Evolutionary conservation across 164 flowering plant genomes (phyloP), one percentile per base, ranked within the genome.

Genomic region (Tetracentron sinense): DNA sequence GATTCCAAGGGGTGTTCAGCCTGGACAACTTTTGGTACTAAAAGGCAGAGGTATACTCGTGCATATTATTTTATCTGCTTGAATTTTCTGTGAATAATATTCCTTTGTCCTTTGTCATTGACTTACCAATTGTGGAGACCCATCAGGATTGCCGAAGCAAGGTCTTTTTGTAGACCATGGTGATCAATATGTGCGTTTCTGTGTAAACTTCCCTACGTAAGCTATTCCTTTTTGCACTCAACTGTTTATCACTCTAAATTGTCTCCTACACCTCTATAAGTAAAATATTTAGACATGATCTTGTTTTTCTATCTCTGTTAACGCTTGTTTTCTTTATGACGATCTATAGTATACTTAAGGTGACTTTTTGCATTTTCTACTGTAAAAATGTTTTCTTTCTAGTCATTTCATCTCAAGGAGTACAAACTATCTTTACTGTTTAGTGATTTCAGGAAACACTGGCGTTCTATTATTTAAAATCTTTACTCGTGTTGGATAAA

Each of bases 1-100:
- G 98, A 87, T 94, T 71, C 97, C 97, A 29, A 87, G 82, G 69
- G 95, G 96, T 26, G 95, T 85, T 76, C 98, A 90, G 65, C 95
- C 76, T 63, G 97, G 98, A 56, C 89, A 94, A 61, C 77, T 81
- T 56, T 22, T 84, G 57, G 76, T 74, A 21, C 78, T 90, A 56
- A 85, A 97, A 81, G 95, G 98, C 69, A 80, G 78, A 86, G 97
- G 98, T 94, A 66, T n/a, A 17, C 11, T 38, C 17, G 16, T 48
- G 22, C 21, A 42, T 26, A 19, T 28, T 23, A 38, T 29, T 54
- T 28, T 15, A 19, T 49, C 16, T 12, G 16, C 27, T 47, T 44
- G 29, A 56, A 57, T 23, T 31, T 35, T 15, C 17, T 59, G 15
- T 51, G 55, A 16, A 38, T 38, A 38, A 38, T 10, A 1, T 38